Conservation (phyloP, 1,139 yeast genomes). For the Saccharomyces hybrid region DNA sequence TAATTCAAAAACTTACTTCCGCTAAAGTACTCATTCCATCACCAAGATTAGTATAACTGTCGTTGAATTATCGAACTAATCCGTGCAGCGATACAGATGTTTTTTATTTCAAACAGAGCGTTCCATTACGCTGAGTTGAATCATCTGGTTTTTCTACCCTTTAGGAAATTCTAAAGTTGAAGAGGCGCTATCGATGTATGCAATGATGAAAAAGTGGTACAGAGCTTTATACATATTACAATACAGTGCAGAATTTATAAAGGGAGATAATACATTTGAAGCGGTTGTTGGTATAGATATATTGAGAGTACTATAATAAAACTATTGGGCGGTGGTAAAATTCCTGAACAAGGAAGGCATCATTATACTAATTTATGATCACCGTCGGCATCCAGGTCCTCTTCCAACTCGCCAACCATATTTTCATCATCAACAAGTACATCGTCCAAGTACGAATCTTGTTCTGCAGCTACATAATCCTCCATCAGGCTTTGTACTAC, state of each 20-base stretch:
- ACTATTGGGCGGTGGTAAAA: not conserved
- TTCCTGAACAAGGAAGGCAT: not conserved
- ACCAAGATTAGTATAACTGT: not conserved
- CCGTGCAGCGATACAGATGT: not conserved
- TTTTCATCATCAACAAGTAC: conserved; percentile 33
- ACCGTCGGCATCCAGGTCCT: conserved; percentile 29
- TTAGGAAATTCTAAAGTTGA: not conserved
- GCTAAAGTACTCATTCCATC: conserved; percentile 4
- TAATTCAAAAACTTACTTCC: not conserved
- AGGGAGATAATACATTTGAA: not conserved
- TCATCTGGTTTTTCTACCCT: not conserved
- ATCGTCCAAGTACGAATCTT: conserved; percentile 41
- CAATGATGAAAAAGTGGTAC: not conserved
- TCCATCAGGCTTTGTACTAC: conserved; percentile 59
- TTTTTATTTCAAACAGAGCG: not conserved
- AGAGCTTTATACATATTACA: not conserved
- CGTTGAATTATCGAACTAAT: not conserved
- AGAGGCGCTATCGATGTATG: not conserved
- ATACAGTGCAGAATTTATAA: not conserved
- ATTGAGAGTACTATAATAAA: not conserved
- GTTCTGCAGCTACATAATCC: conserved; percentile 61
- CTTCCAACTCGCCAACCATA: conserved; percentile 28
- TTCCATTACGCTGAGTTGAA: not conserved
- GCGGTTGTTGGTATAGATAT: not conserved
- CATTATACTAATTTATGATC: not conserved